A percentile compares a stretch with the other conserved stretches of the same genome.
Conservation (phyloP, 2,329 filamentous ascomycete genomes). For the Ascosphaera aggregata region DNA sequence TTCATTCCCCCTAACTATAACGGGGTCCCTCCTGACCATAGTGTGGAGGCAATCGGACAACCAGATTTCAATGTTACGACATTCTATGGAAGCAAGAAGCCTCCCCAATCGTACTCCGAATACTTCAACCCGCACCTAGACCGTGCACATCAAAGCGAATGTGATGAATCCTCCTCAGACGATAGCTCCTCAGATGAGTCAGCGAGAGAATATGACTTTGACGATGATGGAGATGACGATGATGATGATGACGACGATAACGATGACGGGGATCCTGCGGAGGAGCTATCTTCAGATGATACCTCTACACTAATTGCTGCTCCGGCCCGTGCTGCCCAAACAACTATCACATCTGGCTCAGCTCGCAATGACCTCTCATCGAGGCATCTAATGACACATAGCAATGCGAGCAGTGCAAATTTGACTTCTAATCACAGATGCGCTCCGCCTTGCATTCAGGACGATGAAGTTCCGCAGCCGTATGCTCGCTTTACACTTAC, state of each 20-base stretch:
- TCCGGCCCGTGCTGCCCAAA: conserved; percentile 13
- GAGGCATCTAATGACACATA: conserved; percentile 6
- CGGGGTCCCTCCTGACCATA: background rate
- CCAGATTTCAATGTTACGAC: background rate
- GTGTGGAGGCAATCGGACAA: background rate
- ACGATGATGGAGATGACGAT: conserved; percentile 10
- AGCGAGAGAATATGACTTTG: conserved; percentile 3
- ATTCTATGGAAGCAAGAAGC: background rate
- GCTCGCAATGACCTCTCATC: background rate
- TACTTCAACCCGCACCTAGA: conserved; percentile 3
- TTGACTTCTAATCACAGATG: background rate
- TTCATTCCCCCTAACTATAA: background rate
- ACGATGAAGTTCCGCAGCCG: conserved; percentile 36
- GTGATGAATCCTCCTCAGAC: conserved; percentile 3
- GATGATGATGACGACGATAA: conserved; percentile 17
- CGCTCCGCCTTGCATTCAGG: conserved; percentile 2
- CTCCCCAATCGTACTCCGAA: background rate
- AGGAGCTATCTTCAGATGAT: conserved; percentile 7
- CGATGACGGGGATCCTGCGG: conserved; percentile 11
- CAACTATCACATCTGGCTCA: conserved; percentile 9
- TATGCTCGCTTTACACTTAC: conserved; percentile 70
- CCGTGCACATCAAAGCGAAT: background rate
- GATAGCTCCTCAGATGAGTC: conserved; percentile 14
- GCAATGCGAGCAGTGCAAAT: conserved; percentile 27
- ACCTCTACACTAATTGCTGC: conserved; percentile 5